Percentiles rank a stretch among this genome's conserved stretches.
phyloP scores from a whole-genome alignment of 139 green algal genomes.

The Picochlorum costavermella region DNA sequence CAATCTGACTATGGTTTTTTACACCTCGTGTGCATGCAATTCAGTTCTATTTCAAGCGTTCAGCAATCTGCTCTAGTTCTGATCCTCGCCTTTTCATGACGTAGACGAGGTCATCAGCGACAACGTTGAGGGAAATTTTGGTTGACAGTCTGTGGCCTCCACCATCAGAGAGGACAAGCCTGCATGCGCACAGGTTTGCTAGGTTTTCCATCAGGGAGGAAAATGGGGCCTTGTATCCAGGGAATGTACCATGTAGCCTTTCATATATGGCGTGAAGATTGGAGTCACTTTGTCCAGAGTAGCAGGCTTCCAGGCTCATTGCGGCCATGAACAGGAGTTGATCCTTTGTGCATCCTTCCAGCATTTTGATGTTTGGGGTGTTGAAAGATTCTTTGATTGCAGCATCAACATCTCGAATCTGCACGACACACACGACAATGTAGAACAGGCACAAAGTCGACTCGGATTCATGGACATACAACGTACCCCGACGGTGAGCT shows the following conservation, averaged over 20 bases:
- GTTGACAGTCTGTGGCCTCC: constrained; percentile 9
- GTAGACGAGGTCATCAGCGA: neutral
- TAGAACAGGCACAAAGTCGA: neutral
- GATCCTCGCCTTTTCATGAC: neutral
- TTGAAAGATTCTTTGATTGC: constrained; percentile 55
- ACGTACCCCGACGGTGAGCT: constrained; percentile 9
- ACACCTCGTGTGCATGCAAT: too few relatives aligned
- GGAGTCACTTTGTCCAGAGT: constrained; percentile 29
- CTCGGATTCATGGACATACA: neutral
- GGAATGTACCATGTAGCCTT: neutral
- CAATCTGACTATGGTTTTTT: too few relatives aligned
- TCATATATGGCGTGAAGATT: constrained; percentile 22
- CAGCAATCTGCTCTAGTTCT: too few relatives aligned
- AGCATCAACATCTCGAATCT: constrained; percentile 36
- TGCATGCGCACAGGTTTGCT: constrained; percentile 26
- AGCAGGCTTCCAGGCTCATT: constrained; percentile 55
- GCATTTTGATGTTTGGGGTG: constrained; percentile 49
- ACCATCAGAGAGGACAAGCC: constrained; percentile 34
- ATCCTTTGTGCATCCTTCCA: constrained; percentile 34
- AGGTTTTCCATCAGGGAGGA: constrained; percentile 10
- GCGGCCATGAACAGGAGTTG: constrained; percentile 60
- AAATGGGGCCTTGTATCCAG: constrained; percentile 25
- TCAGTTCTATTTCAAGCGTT: too few relatives aligned
- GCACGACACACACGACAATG: neutral
- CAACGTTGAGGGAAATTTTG: constrained; percentile 1